Evolutionary conservation across 768 basidiomycete species (phyloP), one percentile per base, ranked within the genome.

Genomic region (Pulveroboletus ravenelii): DNA sequence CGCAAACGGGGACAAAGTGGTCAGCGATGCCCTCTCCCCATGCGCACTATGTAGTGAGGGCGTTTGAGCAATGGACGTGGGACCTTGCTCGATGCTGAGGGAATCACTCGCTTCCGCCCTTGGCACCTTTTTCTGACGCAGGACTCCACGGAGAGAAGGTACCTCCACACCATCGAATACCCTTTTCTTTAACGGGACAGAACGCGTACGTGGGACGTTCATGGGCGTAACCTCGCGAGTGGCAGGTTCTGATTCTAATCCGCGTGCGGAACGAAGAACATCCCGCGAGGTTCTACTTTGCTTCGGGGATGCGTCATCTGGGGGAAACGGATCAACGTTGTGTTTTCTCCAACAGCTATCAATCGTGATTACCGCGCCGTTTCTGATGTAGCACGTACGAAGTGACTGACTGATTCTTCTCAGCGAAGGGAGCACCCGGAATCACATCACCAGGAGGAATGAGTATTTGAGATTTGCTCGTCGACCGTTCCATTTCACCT

Each of bases 151-250:
- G 18, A 60, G 41, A 31, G 63, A 62, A 15, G 64, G 67, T 14
- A 72, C 50, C 17, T 62, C 57, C 15, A 72, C 51, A 10, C 63
- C 63, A 29, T 71, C 68, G 20, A 72, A 63, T n/a, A 57, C 52
- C 44, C 52, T 55, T 45, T 53, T 64, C 25, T 40, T 54, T 17
- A 50, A 39, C 2, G 66, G 67, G 27, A 57, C 48, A 18, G 71
- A 71, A 30, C 34, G 45, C 25, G 41, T 54, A 37, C 63, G 62
- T 25, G 50, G 51, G 6, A 60, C 43, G 7, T 45, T 30, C 12
- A 60, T 42, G 14, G 57, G 57, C 2, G 66, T 63, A 0, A 59
- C 54, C n/a, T 50, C 50, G 18, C 62, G 57, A 15, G 53, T 64
- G 31, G 46, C 54, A 17, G 70, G 67, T 39, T 70, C 70, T 3